Evolutionary conservation across 768 basidiomycete genomes (phyloP), one percentile per base, ranked within the genome.

Genomic region (Suillus cothurnatus): DNA sequence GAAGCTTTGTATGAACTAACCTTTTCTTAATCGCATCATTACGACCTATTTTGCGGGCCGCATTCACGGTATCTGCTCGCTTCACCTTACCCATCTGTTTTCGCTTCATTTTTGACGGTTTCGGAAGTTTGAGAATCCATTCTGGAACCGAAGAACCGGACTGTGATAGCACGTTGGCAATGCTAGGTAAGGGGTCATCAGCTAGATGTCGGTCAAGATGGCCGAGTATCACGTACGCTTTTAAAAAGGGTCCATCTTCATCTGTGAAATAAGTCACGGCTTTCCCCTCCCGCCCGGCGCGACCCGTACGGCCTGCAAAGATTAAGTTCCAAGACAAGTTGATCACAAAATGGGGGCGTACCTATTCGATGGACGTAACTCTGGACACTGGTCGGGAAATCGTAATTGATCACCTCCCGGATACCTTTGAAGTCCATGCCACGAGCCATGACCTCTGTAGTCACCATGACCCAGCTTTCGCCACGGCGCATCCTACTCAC

Each of bases 351-450:
- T 6, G 11, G 31, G 41, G 64, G 72, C 80, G 56, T 43, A 90
- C 94, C 97, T 61, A 99, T 97, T 28, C 97, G 85, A 77, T 99
- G 97, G 50, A 99, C 86, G 73, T 99, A 99, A 72, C 93, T 95
- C 76, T 97, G 95, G 2, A 97, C 91, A 62, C 88, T 96, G 45
- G 91, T 95, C 3, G 97, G 97, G 78, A 99, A 98, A 78, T 98
- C 97, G 71, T 93, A 96, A 76, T 98, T 99, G 73, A 99, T 90
- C 12, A 99, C 95, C 72, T 98, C 93, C 65, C 89, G 83, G 61
- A 97, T 88, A 12, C 96, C 95, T 75, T 91, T 92, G 81, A 99
- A 99, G 74, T 99, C 97, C 91, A 99, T 95, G 4, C 97, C 97
- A 70, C 97, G 86, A 28, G 94, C 95, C 93, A 99, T 93, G 60